These are phyloP conservation scores for Geotrichum ghanense DNA, from an alignment of 805 yeast genomes.

Conservation along the genomic window DNA sequence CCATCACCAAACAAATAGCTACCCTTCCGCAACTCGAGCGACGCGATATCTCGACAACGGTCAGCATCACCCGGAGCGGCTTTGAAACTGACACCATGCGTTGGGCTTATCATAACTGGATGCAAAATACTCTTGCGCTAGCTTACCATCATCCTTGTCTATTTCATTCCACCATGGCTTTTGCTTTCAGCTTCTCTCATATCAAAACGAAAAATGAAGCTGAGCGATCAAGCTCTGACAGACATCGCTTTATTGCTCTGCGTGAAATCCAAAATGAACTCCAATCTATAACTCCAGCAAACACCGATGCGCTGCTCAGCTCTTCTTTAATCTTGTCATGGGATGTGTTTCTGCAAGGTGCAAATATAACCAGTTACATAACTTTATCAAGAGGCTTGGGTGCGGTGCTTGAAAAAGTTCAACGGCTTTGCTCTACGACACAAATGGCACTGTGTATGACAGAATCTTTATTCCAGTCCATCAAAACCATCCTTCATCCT, in stretches of 20 bases:
- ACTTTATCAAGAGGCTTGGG: slow-evolving; percentile 20
- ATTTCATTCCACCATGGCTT: slow-evolving; percentile 20
- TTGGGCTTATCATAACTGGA: slow-evolving; percentile 17
- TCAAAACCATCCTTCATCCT: slow-evolving; percentile 24
- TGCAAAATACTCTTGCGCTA: slow-evolving; percentile 12
- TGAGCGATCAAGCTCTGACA: slow-evolving; percentile 10
- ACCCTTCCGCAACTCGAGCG: slow-evolving; percentile 5
- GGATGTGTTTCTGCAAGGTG: slow-evolving; percentile 21
- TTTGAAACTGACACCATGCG: not conserved
- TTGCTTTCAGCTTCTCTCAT: slow-evolving; percentile 17
- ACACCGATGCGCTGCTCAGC: slow-evolving; percentile 15
- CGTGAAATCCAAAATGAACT: slow-evolving; percentile 14
- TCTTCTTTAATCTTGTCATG: slow-evolving; percentile 20
- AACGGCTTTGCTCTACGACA: slow-evolving; percentile 13
- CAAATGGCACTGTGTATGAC: slow-evolving; percentile 19
- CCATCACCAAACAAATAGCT: slow-evolving; percentile 6
- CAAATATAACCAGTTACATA: slow-evolving; percentile 15
- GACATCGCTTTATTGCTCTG: slow-evolving; percentile 17
- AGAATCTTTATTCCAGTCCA: slow-evolving; percentile 23
- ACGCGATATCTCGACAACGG: slow-evolving; percentile 3
- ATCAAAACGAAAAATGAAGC: slow-evolving; percentile 11
- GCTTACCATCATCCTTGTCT: slow-evolving; percentile 15
- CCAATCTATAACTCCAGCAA: slow-evolving; percentile 8
- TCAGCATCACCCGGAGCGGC: not conserved
- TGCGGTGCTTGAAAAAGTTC: slow-evolving; percentile 18